phyloP scores from a whole-genome alignment of 768 basidiomycete genomes.

The Trichaptum fuscoviolaceum region DNA sequence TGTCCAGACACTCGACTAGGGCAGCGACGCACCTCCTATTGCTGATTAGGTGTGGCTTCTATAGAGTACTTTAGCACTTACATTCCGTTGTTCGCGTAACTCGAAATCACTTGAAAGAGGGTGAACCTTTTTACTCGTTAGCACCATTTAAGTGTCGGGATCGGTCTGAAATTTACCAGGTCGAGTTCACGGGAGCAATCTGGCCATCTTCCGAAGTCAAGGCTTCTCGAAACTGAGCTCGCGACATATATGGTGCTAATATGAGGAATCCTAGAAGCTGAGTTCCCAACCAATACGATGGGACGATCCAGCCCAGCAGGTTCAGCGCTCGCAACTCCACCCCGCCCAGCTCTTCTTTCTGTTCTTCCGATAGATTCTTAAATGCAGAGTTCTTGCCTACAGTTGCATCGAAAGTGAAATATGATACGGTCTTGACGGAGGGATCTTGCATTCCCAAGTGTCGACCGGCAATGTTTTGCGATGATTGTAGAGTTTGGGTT shows the following conservation, averaged over 20 bases:
- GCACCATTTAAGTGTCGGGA: not conserved
- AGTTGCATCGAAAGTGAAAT: conserved; percentile 30
- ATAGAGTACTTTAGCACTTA: not conserved
- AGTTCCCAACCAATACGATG: conserved; percentile 20
- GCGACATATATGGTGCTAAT: not conserved
- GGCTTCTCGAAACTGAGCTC: conserved; percentile 1
- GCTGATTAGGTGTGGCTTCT: not conserved
- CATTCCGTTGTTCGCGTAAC: conserved; percentile 1
- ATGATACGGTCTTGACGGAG: conserved; percentile 19
- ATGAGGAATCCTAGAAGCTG: not conserved
- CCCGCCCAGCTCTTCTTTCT: conserved; percentile 33
- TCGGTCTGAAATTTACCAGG: not conserved
- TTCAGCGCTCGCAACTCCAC: conserved; percentile 31
- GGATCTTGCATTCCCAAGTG: not conserved
- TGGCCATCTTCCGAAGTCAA: not conserved
- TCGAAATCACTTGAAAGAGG: not conserved
- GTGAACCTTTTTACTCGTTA: not conserved
- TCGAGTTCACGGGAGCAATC: not conserved
- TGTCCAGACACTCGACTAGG: no score
- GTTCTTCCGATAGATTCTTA: conserved; percentile 29
- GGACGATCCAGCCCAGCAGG: conserved; percentile 27
- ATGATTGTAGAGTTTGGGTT: not conserved
- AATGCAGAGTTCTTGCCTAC: conserved; percentile 32
- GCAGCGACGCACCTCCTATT: not conserved
- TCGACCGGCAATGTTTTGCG: not conserved